A percentile compares a stretch with the other conserved stretches of the same genome.
These are phyloP conservation scores for Curvularia spicifera DNA, from an alignment of 2,329 filamentous ascomycete genomes.

Conservation along the genomic window DNA sequence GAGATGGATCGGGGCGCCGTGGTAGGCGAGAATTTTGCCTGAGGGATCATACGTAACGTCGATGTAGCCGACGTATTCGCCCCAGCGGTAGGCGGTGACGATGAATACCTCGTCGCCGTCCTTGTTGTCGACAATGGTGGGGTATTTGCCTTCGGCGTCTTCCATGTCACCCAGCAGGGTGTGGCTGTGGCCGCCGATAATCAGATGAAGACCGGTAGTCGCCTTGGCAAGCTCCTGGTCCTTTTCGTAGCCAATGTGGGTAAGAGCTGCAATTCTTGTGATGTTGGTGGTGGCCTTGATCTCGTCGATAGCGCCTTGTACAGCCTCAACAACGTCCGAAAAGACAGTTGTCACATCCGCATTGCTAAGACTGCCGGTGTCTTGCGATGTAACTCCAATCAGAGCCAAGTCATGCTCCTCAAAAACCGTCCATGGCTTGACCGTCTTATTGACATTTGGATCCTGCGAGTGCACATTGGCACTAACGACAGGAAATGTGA, in stretches of 20 bases:
- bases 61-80: constrained; percentile 71
- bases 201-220: constrained; percentile 69
- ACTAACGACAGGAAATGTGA: constrained; percentile 69
- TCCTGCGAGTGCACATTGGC: constrained; percentile 69
- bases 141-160: constrained; percentile 66
- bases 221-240: constrained; percentile 66
- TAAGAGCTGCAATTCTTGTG: constrained; percentile 69
- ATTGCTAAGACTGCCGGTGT: constrained; percentile 64
- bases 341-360: constrained; percentile 66
- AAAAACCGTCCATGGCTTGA: constrained; percentile 71
- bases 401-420: constrained; percentile 66
- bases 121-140: constrained; percentile 66
- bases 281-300: constrained; percentile 68
- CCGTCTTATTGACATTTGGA: constrained; percentile 64
- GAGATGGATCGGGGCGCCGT: constrained; percentile 68
- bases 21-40: constrained; percentile 68
- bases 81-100: constrained; percentile 72
- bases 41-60: constrained; percentile 67
- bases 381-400: constrained; percentile 69
- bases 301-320: constrained; percentile 67
- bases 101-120: constrained; percentile 72
- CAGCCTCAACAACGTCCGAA: constrained; percentile 62
- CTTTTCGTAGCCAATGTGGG: constrained; percentile 70
- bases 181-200: constrained; percentile 67
- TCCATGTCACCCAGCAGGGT: constrained; percentile 66